Evolutionary conservation across 2,329 filamentous ascomycete species (phyloP), one percentile per base, ranked within the genome.

Genomic region (Didymellaceae sp.): DNA sequence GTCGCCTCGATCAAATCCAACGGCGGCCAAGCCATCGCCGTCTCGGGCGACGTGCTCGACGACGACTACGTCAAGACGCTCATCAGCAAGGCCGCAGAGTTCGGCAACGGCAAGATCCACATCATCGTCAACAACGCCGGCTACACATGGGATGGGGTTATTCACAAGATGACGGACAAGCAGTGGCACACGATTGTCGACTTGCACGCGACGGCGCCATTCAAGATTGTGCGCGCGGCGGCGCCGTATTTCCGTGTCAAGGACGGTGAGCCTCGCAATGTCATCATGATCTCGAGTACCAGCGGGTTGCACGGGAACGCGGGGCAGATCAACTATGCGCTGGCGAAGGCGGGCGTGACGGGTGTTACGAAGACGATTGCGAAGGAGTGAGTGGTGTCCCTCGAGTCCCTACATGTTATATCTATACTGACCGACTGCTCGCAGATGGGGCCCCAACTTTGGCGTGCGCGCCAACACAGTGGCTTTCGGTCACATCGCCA

Each of bases 61-160:
- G 78, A 84, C 37, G 76, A 79, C 16, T 93, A 94, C 74, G 81
- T 92, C 68, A 80, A 84, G 53, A 77, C 80, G 8, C 82, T 96
- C n/a, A 85, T 96, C 20, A 79, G 86, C 68, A 84, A 86, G 66
- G 82, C 90, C 0, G 91, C 89, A 1, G 87, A 86, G 38, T 95
- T 96, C 68, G 91, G 91, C 51, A 78, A 82, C 58, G 91, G 90
- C 66, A 95, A 95, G 79, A 91, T 96, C 56, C 88, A 96, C 73
- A 88, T 94, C 70, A 87, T 96, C 48, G 89, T 96, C 52, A 95
- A 96, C 75, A 96, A 96, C 71, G 91, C 91, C 0, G 91, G 90
- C 32, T 95, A 90, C 75, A 96, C 91, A 1, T 96, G 91, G 90
- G 91, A 96, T 72, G 91, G 88, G 6, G 90, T 95, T 30, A 91